These are phyloP conservation scores for Lepraria neglecta DNA, from an alignment of 495 filamentous ascomycete species.

Conservation along the genomic window DNA sequence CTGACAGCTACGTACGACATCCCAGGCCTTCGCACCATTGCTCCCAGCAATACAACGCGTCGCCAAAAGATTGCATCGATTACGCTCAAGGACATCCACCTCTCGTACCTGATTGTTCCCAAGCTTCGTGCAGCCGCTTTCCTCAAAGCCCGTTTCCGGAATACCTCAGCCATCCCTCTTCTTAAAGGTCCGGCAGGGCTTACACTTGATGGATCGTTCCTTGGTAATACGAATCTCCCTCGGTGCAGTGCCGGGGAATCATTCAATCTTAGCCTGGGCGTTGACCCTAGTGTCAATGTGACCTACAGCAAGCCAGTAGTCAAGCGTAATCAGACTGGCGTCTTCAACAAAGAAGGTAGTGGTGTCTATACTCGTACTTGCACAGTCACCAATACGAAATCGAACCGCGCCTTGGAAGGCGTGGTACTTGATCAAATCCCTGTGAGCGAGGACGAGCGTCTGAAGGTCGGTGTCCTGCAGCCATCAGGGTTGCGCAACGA, in stretches of 20 bases:
- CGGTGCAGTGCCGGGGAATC: constrained; percentile 54
- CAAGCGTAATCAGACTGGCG: constrained; percentile 44
- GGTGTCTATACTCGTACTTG: constrained; percentile 52
- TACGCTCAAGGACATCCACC: constrained; percentile 32
- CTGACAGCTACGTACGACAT: constrained; percentile 60
- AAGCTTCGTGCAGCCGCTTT: constrained; percentile 62
- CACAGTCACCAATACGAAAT: constrained; percentile 54
- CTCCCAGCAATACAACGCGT: constrained; percentile 36
- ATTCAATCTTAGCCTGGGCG: constrained; percentile 56
- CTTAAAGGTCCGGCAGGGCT: constrained; percentile 55
- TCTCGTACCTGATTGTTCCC: constrained; percentile 53
- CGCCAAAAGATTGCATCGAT: constrained; percentile 44
- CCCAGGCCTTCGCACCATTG: constrained; percentile 45
- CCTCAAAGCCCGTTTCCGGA: constrained; percentile 57
- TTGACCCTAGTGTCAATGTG: constrained; percentile 58
- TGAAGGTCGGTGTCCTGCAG: constrained; percentile 47
- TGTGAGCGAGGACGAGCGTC: constrained; percentile 57
- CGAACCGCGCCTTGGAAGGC: constrained; percentile 41
- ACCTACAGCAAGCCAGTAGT: constrained; percentile 57
- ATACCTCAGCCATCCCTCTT: constrained; percentile 52
- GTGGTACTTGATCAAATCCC: constrained; percentile 62
- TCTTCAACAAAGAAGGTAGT: constrained; percentile 53
- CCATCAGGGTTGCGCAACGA: constrained; percentile 46
- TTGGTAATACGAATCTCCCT: constrained; percentile 55
- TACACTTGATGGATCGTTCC: constrained; percentile 62